Conservation (phyloP, 1,284 basidiomycete genomes). For the Crepidotus sp. region DNA sequence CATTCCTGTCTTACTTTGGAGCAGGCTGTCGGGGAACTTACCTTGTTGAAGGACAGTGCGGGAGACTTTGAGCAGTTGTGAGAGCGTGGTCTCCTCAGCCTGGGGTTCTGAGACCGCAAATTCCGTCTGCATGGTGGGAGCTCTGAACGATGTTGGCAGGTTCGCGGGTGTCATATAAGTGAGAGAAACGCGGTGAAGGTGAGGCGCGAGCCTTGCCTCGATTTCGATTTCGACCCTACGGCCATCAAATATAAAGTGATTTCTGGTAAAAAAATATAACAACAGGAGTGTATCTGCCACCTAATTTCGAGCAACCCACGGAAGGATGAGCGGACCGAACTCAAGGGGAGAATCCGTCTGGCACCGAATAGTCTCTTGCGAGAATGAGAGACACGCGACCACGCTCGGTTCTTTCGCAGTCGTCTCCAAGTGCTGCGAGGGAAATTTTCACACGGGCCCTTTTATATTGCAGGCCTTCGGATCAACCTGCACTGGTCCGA, state of each 20-base stretch:
- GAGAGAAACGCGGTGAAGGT: constrained; percentile 22
- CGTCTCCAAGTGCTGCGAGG: constrained; percentile 59
- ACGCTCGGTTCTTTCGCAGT: constrained; percentile 40
- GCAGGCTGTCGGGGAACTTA: background rate
- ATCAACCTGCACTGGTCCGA: too few relatives aligned
- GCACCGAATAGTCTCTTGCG: constrained; percentile 45
- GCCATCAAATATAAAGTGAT: constrained; percentile 16
- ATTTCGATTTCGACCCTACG: constrained; percentile 8
- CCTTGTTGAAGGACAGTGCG: constrained; percentile 53
- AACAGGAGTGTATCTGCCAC: constrained; percentile 49
- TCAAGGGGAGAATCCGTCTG: constrained; percentile 69
- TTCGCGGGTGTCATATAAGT: constrained; percentile 9
- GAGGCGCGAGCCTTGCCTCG: constrained; percentile 20
- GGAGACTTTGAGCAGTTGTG: constrained; percentile 55
- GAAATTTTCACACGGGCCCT: background rate
- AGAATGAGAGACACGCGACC: constrained; percentile 65
- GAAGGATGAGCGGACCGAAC: constrained; percentile 52
- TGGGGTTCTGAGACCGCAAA: constrained; percentile 1
- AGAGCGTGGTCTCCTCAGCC: constrained; percentile 21
- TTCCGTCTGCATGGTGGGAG: constrained; percentile 16
- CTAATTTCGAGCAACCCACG: constrained; percentile 71
- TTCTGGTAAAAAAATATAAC: constrained; percentile 9
- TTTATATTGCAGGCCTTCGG: background rate
- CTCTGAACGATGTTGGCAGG: constrained; percentile 1
- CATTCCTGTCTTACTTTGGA: background rate